Evolutionary conservation across 805 yeast genomes (phyloP).

Genomic region (Suhomyces sp.): DNA sequence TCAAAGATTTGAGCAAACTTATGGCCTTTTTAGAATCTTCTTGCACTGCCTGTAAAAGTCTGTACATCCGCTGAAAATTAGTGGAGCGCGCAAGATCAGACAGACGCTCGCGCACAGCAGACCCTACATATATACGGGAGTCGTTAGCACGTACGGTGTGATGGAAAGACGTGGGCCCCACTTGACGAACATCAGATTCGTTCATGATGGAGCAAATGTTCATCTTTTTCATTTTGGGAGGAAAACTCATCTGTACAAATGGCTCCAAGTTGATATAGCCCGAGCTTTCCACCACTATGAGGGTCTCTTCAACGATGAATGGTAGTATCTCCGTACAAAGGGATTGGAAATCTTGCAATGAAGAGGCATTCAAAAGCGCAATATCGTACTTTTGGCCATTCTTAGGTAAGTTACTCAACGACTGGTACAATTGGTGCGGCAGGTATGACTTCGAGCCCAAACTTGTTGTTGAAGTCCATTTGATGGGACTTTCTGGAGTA

Average conservation of each 20-base stretch:
- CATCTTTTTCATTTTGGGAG: conserved; percentile 27
- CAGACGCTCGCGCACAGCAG: conserved; percentile 8
- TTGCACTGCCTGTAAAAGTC: conserved; percentile 32
- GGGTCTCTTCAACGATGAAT: conserved; percentile 36
- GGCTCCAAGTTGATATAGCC: conserved; percentile 74
- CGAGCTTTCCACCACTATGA: conserved; percentile 63
- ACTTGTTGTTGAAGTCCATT: conserved; percentile 16
- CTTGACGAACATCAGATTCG: conserved; percentile 53
- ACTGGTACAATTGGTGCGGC: conserved; percentile 15
- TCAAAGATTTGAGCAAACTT: conserved; percentile 48
- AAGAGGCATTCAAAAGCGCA: conserved; percentile 32
- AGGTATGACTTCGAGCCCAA: conserved; percentile 9
- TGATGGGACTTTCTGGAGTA: conserved; percentile 13
- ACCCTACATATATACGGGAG: conserved; percentile 45
- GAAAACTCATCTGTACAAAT: conserved; percentile 49
- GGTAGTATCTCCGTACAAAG: conserved; percentile 23
- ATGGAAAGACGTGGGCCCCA: conserved; percentile 23
- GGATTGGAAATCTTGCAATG: conserved; percentile 40
- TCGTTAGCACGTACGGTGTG: conserved; percentile 38
- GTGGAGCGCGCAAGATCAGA: conserved; percentile 7
- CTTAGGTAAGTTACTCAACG: conserved; percentile 12
- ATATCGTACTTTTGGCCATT: conserved; percentile 27
- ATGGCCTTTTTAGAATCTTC: conserved; percentile 35
- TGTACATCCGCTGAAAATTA: conserved; percentile 22
- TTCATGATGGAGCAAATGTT: conserved; percentile 56